Evolutionary conservation across 2,329 filamentous ascomycete species (phyloP), one percentile per base, ranked within the genome.

Genomic region (Colletotrichum brevisporum): DNA sequence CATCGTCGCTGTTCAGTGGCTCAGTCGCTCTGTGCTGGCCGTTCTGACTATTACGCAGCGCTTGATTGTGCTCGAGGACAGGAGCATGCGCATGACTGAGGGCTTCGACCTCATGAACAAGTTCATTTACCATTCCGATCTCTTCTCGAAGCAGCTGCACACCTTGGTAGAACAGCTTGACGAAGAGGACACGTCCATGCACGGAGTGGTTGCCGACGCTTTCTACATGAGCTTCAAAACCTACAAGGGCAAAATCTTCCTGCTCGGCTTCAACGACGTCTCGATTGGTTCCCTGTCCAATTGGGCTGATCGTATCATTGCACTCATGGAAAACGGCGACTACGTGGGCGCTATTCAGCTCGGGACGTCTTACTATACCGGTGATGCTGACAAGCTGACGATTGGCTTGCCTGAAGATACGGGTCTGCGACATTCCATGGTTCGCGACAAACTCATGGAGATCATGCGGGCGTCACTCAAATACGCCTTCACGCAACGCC

Each of bases 161-260:
- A 88, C 85, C 18, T 87, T 98, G 6, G 94, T 99, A 24, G 96
- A 98, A 78, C 91, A 95, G 70, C 84, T 96, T 18, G 92, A 98
- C 72, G 94, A 97, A 73, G 90, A 95, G 67, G 94, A 98, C 74
- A 85, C 89, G 0, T 93, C 94, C 0, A 92, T 98, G 90, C 96
- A 98, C 80, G 95, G 95, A 2, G 95, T 98, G 9, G 94, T 98
- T 55, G 95, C 95, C 8, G 96, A 99, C 84, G 96, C 95, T 0
- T 99, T 98, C 75, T 95, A 95, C 77, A 98, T 98, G 94, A 98
- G 95, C 79, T 95, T 98, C 81, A 94, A 93, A 76, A 89, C 94
- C 4, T 99, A 98, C 82, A 99, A 98, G 79, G 95, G 96, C 5
- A 89, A 95, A 36, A 85, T 98, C 43, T 99, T 99, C 76, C 83